A percentile compares a stretch with the other conserved stretches of the same genome.
These are phyloP conservation scores for Alternaria triticina DNA, from an alignment of 2,329 filamentous ascomycete genomes.

Conservation along the genomic window DNA sequence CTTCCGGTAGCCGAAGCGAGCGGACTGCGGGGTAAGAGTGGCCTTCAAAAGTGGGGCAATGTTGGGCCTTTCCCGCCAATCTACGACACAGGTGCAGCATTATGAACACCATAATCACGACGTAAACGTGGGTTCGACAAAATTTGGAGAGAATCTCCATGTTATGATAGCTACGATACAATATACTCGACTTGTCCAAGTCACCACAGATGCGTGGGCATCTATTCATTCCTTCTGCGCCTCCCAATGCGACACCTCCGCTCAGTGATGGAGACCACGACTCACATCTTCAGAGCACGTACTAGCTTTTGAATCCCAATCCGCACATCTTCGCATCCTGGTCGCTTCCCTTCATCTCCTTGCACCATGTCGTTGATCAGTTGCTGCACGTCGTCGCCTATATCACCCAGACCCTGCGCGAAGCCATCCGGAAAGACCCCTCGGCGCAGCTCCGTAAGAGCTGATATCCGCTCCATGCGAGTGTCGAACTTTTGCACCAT, in stretches of 20 bases:
- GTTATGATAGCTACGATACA: neutral
- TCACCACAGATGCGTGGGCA: neutral
- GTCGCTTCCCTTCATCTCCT: constrained; percentile 35
- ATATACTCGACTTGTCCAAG: neutral
- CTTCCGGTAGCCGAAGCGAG: neutral
- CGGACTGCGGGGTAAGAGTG: neutral
- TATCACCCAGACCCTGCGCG: constrained; percentile 22
- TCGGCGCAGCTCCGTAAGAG: constrained; percentile 41
- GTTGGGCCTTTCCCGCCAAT: neutral
- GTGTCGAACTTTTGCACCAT: constrained; percentile 60
- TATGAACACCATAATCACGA: neutral
- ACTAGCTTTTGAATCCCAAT: constrained; percentile 29
- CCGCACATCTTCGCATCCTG: constrained; percentile 41
- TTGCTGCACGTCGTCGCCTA: constrained; percentile 27
- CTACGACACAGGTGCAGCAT: neutral
- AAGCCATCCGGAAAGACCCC: constrained; percentile 42
- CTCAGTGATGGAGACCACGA: neutral
- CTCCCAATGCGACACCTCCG: neutral
- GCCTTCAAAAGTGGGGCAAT: neutral
- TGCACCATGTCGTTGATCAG: constrained; percentile 43
- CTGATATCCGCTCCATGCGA: constrained; percentile 49
- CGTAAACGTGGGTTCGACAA: neutral
- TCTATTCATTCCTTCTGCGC: neutral
- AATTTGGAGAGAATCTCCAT: neutral
- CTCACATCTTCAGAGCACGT: constrained; percentile 17